phyloP scores from a whole-genome alignment of 352 stramenopile species.

The Thalassiosira livingstoniorum region DNA sequence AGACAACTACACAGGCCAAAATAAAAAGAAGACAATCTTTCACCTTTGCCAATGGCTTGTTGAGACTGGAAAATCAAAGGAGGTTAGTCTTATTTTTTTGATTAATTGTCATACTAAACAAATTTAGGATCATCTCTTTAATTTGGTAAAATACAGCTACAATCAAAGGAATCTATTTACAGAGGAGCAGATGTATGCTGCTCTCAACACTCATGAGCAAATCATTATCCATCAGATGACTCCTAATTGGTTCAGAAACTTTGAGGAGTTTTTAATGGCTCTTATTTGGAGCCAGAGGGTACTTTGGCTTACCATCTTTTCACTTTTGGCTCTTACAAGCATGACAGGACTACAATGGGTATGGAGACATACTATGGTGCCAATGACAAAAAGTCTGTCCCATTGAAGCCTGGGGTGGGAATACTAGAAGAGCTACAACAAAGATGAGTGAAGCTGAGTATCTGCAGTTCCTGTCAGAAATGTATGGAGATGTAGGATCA shows the following conservation, averaged over 20 bases:
- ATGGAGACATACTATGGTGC: no score
- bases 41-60: slow-evolving; percentile 12
- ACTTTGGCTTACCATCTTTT: no score
- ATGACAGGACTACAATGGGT: no score
- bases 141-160: slow-evolving; percentile 11
- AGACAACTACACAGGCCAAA: slow-evolving; percentile 37
- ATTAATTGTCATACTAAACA: slow-evolving; percentile 31
- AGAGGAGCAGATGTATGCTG: not conserved
- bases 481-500: no score
- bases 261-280: not conserved
- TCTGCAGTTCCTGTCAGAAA: no score
- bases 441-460: no score
- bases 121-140: slow-evolving; percentile 11
- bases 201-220: not conserved
- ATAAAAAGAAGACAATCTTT: slow-evolving; percentile 36
- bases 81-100: slow-evolving; percentile 30
- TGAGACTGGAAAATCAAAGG: slow-evolving; percentile 10
- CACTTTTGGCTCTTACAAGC: no score
- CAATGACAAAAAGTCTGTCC: no score
- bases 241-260: not conserved
- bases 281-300: not conserved
- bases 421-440: no score
- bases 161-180: not conserved
- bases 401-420: no score
- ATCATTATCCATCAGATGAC: not conserved